Evolutionary conservation across 75 land plant genomes (phyloP), one percentile per base, ranked within the genome.

Genomic region (Pinus albicaulis): DNA sequence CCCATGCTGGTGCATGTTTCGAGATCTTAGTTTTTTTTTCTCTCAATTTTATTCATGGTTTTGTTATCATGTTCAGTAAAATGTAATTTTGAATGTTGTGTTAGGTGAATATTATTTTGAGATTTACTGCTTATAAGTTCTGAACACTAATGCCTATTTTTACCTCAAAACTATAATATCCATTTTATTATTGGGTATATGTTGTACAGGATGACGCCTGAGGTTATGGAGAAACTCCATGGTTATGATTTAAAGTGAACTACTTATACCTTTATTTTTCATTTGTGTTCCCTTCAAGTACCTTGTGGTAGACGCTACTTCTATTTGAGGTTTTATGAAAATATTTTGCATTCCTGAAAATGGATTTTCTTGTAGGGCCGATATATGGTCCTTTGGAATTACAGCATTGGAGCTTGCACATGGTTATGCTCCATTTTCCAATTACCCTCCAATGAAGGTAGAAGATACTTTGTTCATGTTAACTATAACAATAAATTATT

Each of bases 391-490:
- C 22, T 92, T 96, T 83, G 99, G 99, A 55, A 96, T 96, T 66
- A 96, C 99, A 56, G 99, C 99, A 15, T 72, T 96, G 68, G 99
- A 96, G 83, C 82, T 96, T 75, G 99, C 99, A 57, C 99, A 96
- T 81, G 99, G 99, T 72, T 98, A 96, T 88, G 99, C 99, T 72
- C 99, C 99, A 20, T 96, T 96, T 76, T 94, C 98, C 31, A 96
- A 96, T 76, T 92, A 96, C 71, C 99, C 99, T 70, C 99, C 99
- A 59, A 96, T 96, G 99, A 97, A 94, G 98, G 98, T 94, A 57
- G 69, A 70, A 78, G 23, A 16, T 60, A 7, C 24, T 60, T 66
- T 24, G 28, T 24, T 65, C 19, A 75, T 80, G 77, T 28, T 11
- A 22, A 34, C 19, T 19, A 13, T 70, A 25, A 70, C 22, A 25